Conservation (phyloP, 352 stramenopile genomes). For the Pythium rishiriense region DNA sequence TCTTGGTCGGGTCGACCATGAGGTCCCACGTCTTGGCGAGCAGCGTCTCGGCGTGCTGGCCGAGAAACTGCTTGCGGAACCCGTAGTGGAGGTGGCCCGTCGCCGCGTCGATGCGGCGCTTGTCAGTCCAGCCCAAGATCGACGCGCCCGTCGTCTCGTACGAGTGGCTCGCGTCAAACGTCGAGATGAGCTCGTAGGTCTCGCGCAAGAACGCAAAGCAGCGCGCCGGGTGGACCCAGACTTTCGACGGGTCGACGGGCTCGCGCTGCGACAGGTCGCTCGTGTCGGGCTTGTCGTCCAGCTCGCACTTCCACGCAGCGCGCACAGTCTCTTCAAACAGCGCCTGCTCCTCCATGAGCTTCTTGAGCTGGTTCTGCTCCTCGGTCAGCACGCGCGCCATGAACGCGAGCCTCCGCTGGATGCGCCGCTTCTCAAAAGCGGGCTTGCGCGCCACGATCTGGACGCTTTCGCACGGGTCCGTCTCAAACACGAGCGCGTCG, state of each 20-base stretch:
- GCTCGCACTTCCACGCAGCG: constrained; percentile 27
- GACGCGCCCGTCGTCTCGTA: constrained; percentile 22
- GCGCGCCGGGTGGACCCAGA: constrained; percentile 21
- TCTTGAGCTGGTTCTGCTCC: constrained; percentile 35
- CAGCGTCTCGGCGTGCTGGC: constrained; percentile 23
- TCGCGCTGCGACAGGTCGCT: constrained; percentile 33
- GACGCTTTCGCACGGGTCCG: neutral
- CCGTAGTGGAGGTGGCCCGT: constrained; percentile 27
- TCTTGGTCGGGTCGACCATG: constrained; percentile 34
- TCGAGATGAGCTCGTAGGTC: constrained; percentile 51
- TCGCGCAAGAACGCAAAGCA: constrained; percentile 58
- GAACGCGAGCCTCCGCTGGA: constrained; percentile 39
- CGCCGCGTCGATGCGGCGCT: constrained; percentile 20
- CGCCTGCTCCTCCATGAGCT: constrained; percentile 23
- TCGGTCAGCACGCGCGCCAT: constrained; percentile 41
- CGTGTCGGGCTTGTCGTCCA: constrained; percentile 10
- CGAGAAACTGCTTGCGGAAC: constrained; percentile 27
- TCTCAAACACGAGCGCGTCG: constrained; percentile 24
- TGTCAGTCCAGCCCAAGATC: constrained; percentile 58
- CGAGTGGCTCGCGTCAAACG: constrained; percentile 18
- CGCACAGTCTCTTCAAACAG: constrained; percentile 27
- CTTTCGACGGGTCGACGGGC: constrained; percentile 21
- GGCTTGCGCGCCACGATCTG: constrained; percentile 18
- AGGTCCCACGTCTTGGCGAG: constrained; percentile 28
- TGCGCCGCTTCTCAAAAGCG: constrained; percentile 13